phyloP scores from a whole-genome alignment of 371 early-diverging fungal genomes.

The Mucor mucedo region DNA sequence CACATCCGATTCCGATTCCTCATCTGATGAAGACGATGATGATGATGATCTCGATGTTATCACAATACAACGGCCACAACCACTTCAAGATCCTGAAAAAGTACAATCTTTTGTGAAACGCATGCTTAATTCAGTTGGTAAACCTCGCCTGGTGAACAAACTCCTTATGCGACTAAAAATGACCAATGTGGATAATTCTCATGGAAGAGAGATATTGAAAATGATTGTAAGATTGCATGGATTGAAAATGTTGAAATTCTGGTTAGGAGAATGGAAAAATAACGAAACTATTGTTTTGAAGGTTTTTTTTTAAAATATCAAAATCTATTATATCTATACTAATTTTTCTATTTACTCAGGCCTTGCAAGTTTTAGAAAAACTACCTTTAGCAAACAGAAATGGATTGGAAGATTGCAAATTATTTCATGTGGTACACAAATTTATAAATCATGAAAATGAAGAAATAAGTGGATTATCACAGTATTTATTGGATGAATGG shows the following conservation, averaged over 20 bases:
- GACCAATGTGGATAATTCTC: constrained; percentile 34
- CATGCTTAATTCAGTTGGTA: constrained; percentile 67
- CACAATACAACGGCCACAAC: constrained; percentile 38
- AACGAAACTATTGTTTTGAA: constrained; percentile 38
- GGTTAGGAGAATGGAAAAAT: constrained; percentile 56
- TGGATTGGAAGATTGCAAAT: constrained; percentile 67
- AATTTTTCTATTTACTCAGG: constrained; percentile 1
- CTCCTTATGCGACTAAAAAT: constrained; percentile 47
- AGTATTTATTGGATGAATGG: constrained; percentile 53
- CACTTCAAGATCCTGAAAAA: constrained; percentile 59
- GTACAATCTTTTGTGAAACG: constrained; percentile 69
- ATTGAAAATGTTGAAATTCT: constrained; percentile 53
- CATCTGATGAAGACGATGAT: constrained; percentile 17
- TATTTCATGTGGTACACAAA: constrained; percentile 56
- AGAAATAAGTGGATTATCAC: constrained; percentile 42
- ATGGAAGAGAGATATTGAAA: constrained; percentile 47
- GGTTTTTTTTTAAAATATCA: constrained; percentile 7
- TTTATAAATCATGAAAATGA: constrained; percentile 48
- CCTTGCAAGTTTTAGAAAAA: constrained; percentile 53
- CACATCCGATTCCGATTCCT: background rate
- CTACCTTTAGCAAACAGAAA: constrained; percentile 70
- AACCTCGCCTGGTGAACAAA: constrained; percentile 56
- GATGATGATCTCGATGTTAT: constrained; percentile 24
- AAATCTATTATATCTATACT: no score
- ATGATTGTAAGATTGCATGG: constrained; percentile 52